Conservation (phyloP, 2,329 filamentous ascomycete genomes). For the Calonectria pseudoreteaudii region DNA sequence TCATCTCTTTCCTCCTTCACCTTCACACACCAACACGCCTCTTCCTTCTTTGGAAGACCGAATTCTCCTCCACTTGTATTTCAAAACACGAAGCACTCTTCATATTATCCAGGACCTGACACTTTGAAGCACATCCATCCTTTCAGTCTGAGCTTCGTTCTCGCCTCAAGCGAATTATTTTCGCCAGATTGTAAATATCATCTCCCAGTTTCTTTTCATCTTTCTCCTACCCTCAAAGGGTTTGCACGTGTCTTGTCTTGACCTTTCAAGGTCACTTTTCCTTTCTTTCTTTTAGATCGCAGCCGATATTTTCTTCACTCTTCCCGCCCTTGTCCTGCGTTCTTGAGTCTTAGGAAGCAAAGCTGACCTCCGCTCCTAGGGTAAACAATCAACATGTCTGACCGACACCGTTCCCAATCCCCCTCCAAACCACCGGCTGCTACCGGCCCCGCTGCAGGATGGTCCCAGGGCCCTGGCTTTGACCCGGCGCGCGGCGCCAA, state of each 20-base stretch:
- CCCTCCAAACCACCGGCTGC: slow-evolving; percentile 32
- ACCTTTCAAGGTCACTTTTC: neutral
- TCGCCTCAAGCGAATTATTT: neutral
- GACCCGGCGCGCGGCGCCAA: slow-evolving; percentile 57
- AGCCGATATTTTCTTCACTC: slow-evolving; percentile 15
- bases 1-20: slow-evolving; percentile 7
- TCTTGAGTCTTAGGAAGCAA: too few species aligned
- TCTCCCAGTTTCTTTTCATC: neutral
- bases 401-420: slow-evolving; percentile 45
- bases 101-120: neutral
- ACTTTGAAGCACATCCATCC: neutral
- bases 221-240: neutral
- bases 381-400: slow-evolving; percentile 45
- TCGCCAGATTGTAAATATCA: neutral
- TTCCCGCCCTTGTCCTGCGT: neutral
- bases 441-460: slow-evolving; percentile 36
- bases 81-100: neutral
- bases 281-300: neutral
- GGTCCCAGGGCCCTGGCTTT: slow-evolving; percentile 50
- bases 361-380: neutral
- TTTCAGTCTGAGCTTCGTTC: neutral
- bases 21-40: neutral
- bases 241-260: too few species aligned
- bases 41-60: neutral
- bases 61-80: neutral